Evolutionary conservation across 768 basidiomycete species (phyloP), one percentile per base, ranked within the genome.

Genomic region (Mycena galericulata): DNA sequence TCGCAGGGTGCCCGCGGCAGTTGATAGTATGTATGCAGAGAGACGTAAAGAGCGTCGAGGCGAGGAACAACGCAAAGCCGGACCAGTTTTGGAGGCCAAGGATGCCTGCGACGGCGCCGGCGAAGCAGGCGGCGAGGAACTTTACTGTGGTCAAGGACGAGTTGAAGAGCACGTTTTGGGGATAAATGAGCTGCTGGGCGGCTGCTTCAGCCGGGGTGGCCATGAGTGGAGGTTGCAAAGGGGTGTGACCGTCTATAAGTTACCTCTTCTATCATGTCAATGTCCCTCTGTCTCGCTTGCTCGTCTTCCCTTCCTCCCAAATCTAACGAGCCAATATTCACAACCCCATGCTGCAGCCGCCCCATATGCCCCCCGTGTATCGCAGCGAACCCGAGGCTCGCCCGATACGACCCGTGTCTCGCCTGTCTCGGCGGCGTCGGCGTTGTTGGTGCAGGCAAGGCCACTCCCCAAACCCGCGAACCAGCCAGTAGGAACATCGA

Each of bases 101-200:
- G 66, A 96, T 90, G 30, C 96, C 96, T 0, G 96, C 94, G 2
- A 90, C 90, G 0, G 95, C 92, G 43, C 96, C 96, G 22, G 94
- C 88, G 75, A 96, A 94, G 79, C 92, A 94, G 11, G 94, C 83
- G 11, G 93, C 88, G 41, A 96, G 77, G 80, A 96, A 96, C 74
- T 95, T 95, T 75, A 92, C 85, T 55, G 86, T 90, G 65, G 82
- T 82, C 22, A 92, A 78, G 12, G 86, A 82, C 22, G 86, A 82
- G 76, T 94, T 93, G 75, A 85, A 87, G 56, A 85, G 78, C 32
- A 93, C 86, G 72, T 95, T 92, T 1, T 91, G 88, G 3, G 83
- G 79, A 72, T 88, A 94, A 45, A 93, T 84, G 61, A 85, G 88
- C 77, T 90, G 90, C 4, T 36, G 34, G 34, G 87, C 83, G 30